A percentile compares a stretch with the other conserved stretches of the same genome.
These are phyloP conservation scores for Taiwanofungus camphoratus DNA, from an alignment of 1,284 basidiomycete species.

Conservation along the genomic window DNA sequence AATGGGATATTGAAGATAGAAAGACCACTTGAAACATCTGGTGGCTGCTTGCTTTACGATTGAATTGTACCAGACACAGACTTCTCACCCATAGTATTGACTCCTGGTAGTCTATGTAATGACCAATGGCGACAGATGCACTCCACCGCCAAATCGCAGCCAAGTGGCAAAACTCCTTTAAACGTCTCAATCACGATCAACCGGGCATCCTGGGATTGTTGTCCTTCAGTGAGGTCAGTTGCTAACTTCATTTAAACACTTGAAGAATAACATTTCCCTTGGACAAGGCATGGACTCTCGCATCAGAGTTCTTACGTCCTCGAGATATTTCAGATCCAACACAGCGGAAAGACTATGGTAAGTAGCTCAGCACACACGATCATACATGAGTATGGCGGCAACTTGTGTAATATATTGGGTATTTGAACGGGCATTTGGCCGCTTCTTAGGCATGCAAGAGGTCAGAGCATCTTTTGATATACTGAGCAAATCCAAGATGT, in stretches of 20 bases:
- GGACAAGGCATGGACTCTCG: conserved; percentile 57
- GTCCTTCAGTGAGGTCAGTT: conserved; percentile 52
- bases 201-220: conserved; percentile 64
- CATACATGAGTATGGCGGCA: too few relatives aligned
- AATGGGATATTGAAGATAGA: too few relatives aligned
- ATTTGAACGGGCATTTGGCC: too few relatives aligned
- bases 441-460: conserved; percentile 42
- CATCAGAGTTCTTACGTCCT: conserved; percentile 52
- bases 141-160: conserved; percentile 51
- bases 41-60: too few relatives aligned
- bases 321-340: conserved; percentile 39
- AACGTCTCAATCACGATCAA: conserved; percentile 53
- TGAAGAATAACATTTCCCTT: background rate
- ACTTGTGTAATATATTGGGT: too few relatives aligned
- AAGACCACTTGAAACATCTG: too few relatives aligned
- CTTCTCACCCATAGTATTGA: too few relatives aligned
- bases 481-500: conserved; percentile 48
- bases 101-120: background rate
- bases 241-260: background rate
- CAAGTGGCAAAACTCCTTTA: conserved; percentile 69
- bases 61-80: too few relatives aligned
- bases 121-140: conserved; percentile 12
- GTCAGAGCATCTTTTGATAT: conserved; percentile 49
- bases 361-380: too few relatives aligned
- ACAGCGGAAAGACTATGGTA: conserved; percentile 34